These are phyloP conservation scores for Spiraea crenata DNA, from an alignment of 331 rosid species.

Conservation along the genomic window DNA sequence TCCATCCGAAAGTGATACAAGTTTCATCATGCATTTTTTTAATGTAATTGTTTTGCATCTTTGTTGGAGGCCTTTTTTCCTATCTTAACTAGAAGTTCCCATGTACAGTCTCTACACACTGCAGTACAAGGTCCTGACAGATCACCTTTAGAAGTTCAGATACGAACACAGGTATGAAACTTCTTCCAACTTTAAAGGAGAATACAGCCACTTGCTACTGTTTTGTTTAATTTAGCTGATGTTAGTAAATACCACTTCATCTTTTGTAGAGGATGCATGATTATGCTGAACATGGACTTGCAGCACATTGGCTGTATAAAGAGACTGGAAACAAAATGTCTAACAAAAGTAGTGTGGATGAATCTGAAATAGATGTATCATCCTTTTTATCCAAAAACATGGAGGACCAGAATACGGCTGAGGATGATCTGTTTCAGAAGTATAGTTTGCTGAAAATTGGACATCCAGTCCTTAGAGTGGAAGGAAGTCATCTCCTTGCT, in stretches of 20 bases:
- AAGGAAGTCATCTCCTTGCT: slow-evolving; percentile 92
- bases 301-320: slow-evolving; percentile 99
- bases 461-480: slow-evolving; percentile 93
- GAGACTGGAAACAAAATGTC: slow-evolving; percentile 67
- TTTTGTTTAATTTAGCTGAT: slow-evolving; percentile 27
- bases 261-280: slow-evolving; percentile 85
- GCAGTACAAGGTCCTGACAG: slow-evolving; percentile 90
- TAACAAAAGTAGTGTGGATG: slow-evolving; percentile 44
- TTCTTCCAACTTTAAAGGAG: slow-evolving; percentile 17
- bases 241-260: slow-evolving; percentile 7
- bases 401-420: slow-evolving; percentile 53
- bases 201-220: slow-evolving; percentile 11
- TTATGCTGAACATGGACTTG: slow-evolving; percentile 94
- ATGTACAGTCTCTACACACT: slow-evolving; percentile 89
- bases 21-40: not conserved
- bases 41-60: not conserved
- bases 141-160: slow-evolving; percentile 97
- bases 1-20: not conserved
- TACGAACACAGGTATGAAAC: slow-evolving; percentile 78
- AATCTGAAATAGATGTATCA: slow-evolving; percentile 55
- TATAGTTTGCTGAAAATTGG: slow-evolving; percentile 74
- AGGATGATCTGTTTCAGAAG: slow-evolving; percentile 42
- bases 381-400: slow-evolving; percentile 55
- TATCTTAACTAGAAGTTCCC: slow-evolving; percentile 14
- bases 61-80: not conserved